Conservation (phyloP, 305 asterid genomes). For the Fraxinus ornus region DNA sequence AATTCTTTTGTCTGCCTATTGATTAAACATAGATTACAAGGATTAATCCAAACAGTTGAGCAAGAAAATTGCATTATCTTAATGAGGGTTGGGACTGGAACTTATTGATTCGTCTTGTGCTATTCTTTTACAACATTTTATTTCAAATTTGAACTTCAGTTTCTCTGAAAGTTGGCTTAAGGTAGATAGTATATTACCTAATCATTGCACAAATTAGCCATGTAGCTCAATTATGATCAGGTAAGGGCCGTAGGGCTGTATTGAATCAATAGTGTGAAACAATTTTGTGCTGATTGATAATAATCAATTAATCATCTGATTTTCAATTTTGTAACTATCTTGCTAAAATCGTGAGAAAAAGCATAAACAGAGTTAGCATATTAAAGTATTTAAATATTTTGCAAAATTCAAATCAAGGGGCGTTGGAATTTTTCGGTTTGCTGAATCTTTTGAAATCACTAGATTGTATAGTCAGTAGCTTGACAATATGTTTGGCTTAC, state of each 20-base stretch:
- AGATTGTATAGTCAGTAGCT: not conserved
- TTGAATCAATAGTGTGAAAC: not conserved
- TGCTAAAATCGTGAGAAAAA: not conserved
- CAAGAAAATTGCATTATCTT: not conserved
- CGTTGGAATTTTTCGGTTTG: not conserved
- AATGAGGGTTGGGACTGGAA: not conserved
- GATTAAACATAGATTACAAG: not conserved
- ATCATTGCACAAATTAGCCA: not conserved
- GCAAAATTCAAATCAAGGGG: not conserved
- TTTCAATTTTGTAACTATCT: not conserved
- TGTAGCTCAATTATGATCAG: not conserved
- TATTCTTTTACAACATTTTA: not conserved
- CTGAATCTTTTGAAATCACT: not conserved
- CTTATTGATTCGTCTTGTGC: not conserved
- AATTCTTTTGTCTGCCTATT: not conserved
- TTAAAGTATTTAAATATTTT: not conserved
- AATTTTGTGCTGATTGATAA: not conserved
- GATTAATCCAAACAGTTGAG: not conserved
- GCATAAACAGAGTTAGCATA: not conserved
- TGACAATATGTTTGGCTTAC: not conserved
- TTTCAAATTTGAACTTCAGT: not conserved
- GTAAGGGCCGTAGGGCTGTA: not conserved
- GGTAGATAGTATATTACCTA: not conserved
- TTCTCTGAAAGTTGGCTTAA: not conserved
- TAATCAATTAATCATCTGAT: not conserved